Conservation (phyloP, 768 basidiomycete genomes). For the Pholiota microspora region DNA sequence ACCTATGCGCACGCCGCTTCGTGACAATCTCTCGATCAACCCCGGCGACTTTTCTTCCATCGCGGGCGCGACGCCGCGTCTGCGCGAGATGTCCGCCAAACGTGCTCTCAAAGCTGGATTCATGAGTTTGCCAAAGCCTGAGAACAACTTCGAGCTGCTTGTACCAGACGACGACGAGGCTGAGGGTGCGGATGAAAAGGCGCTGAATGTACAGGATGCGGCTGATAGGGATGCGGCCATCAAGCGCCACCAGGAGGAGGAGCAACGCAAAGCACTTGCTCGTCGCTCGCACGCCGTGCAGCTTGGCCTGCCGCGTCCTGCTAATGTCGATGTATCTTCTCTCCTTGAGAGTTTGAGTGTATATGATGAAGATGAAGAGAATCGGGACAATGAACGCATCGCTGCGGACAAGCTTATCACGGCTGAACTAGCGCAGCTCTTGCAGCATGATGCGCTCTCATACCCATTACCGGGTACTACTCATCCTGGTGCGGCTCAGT, state of each 20-base stretch:
- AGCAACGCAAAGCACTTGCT: conserved; percentile 77
- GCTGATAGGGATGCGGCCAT: conserved; percentile 85
- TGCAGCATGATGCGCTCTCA: conserved; percentile 85
- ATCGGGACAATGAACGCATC: background rate
- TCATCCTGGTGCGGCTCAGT: conserved; percentile 67
- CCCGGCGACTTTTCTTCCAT: conserved; percentile 53
- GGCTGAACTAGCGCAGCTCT: conserved; percentile 70
- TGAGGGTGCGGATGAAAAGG: conserved; percentile 36
- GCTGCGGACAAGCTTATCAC: conserved; percentile 68
- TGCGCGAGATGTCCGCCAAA: conserved; percentile 63
- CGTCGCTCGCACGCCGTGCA: conserved; percentile 82
- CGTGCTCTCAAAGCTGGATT: conserved; percentile 81
- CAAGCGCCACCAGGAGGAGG: conserved; percentile 65
- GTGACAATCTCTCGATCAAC: conserved; percentile 91
- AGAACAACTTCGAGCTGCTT: conserved; percentile 96
- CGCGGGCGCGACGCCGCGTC: conserved; percentile 71
- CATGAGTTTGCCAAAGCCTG: conserved; percentile 81
- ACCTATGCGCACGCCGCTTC: conserved; percentile 90
- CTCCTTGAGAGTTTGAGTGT: conserved; percentile 61
- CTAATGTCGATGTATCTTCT: conserved; percentile 68
- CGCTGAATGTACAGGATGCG: conserved; percentile 75
- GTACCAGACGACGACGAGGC: conserved; percentile 86
- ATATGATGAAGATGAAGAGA: conserved; percentile 33
- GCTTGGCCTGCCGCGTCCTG: conserved; percentile 80
- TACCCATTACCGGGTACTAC: conserved; percentile 88